Evolutionary conservation across 768 basidiomycete genomes (phyloP).

Genomic region (Obba rivulosa): DNA sequence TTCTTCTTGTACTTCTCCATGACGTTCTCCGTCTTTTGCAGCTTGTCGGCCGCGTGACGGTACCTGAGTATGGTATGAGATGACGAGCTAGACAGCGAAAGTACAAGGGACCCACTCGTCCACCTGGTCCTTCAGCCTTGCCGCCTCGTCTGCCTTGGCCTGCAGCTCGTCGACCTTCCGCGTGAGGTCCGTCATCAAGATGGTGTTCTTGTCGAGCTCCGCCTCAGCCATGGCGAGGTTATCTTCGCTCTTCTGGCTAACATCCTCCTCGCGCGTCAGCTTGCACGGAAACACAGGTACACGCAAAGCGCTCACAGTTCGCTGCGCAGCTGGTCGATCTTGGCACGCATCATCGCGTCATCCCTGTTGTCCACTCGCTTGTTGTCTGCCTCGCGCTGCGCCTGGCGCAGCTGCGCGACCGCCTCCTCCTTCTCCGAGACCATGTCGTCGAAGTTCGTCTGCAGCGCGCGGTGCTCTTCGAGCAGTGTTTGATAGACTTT

Average conservation of each 20-base stretch:
- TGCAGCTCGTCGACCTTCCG: constrained; percentile 81
- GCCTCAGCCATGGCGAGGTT: constrained; percentile 77
- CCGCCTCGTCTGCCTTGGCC: constrained; percentile 68
- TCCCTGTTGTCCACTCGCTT: constrained; percentile 60
- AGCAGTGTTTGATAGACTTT: constrained; percentile 72
- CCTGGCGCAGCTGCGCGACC: constrained; percentile 52
- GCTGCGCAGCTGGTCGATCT: constrained; percentile 73
- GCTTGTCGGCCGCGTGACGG: constrained; percentile 85
- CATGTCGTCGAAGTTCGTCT: constrained; percentile 72
- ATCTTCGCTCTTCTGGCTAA: constrained; percentile 91
- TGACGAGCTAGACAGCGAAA: background rate
- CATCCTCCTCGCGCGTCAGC: constrained; percentile 25
- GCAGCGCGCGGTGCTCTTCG: constrained; percentile 70
- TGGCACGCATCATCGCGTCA: constrained; percentile 70
- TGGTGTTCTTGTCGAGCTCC: constrained; percentile 77
- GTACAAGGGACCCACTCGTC: constrained; percentile 71
- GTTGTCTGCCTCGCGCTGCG: constrained; percentile 53
- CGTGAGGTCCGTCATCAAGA: constrained; percentile 64
- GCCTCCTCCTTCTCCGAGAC: constrained; percentile 78
- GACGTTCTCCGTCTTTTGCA: constrained; percentile 93
- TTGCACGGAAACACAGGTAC: background rate
- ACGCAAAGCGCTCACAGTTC: constrained; percentile 71
- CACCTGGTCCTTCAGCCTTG: constrained; percentile 82
- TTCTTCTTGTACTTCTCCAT: constrained; percentile 99
- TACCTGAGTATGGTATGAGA: constrained; percentile 44